phyloP scores from a whole-genome alignment of 2,329 filamentous ascomycete species.

The Curvularia eragrostidis region DNA sequence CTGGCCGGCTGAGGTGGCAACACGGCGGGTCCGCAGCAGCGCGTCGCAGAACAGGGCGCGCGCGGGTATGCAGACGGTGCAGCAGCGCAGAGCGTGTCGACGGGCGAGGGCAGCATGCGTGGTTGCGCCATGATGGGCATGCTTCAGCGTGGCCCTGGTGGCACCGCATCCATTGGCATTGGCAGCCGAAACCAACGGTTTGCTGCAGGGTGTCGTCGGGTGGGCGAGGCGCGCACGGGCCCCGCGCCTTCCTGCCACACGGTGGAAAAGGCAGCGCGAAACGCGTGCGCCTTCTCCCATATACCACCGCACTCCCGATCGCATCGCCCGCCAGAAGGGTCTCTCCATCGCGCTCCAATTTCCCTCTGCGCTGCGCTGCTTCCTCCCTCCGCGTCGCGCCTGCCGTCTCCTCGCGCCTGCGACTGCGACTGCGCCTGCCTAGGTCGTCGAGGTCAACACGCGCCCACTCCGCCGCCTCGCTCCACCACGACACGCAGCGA shows the following conservation, averaged over 20 bases:
- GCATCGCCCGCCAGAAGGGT: conserved; percentile 34
- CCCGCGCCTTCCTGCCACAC: conserved; percentile 18
- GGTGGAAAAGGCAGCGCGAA: conserved; percentile 35
- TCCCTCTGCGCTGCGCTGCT: conserved; percentile 22
- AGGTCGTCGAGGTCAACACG: conserved; percentile 25
- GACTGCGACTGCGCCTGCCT: conserved; percentile 29
- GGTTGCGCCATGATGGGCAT: conserved; percentile 7
- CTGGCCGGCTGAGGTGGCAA: conserved; percentile 1
- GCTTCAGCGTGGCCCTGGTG: conserved; percentile 26
- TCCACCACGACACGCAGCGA: conserved; percentile 32
- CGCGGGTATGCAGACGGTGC: background rate
- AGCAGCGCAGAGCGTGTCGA: background rate
- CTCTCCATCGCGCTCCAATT: conserved; percentile 28
- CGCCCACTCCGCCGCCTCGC: conserved; percentile 30
- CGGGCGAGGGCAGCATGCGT: background rate
- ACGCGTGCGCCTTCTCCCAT: conserved; percentile 29
- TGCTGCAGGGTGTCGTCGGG: conserved; percentile 23
- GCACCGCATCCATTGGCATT: conserved; percentile 32
- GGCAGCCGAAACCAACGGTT: conserved; percentile 26
- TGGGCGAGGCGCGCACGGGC: conserved; percentile 16
- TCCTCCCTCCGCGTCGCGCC: conserved; percentile 22
- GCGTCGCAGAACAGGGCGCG: conserved; percentile 15
- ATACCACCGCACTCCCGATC: conserved; percentile 35
- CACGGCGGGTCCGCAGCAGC: conserved; percentile 8
- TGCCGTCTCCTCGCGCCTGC: conserved; percentile 21